Percentiles rank a stretch among this genome's conserved stretches.
phyloP scores from a whole-genome alignment of 148 eudicot species.

The Simmondsia chinensis region DNA sequence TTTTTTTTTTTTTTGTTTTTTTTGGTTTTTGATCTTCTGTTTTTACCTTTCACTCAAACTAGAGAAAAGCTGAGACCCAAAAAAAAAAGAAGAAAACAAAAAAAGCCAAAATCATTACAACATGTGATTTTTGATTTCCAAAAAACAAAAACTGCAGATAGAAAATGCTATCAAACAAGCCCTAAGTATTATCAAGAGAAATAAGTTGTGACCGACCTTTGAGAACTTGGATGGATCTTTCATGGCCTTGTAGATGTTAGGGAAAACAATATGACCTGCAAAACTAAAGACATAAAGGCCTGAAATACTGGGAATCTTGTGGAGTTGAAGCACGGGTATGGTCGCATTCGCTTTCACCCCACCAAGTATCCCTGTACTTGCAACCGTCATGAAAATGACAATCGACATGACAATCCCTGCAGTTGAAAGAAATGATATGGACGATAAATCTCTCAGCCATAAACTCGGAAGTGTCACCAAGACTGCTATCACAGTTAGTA shows the following conservation, averaged over 20 bases:
- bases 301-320: conserved; percentile 56
- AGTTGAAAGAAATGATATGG: conserved; percentile 58
- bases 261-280: conserved; percentile 82
- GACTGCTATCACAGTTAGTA: conserved; percentile 55
- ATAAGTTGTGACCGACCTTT: conserved; percentile 25
- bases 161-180: too few species aligned
- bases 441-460: conserved; percentile 62
- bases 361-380: conserved; percentile 42
- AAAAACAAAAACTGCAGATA: too few species aligned
- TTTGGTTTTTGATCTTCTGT: too few species aligned
- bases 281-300: conserved; percentile 58
- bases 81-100: too few species aligned
- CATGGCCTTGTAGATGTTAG: conserved; percentile 57
- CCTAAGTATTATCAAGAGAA: background rate
- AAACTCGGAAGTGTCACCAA: conserved; percentile 60
- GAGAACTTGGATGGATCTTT: conserved; percentile 58
- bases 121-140: too few species aligned
- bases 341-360: conserved; percentile 22
- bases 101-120: too few species aligned
- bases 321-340: conserved; percentile 40
- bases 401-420: conserved; percentile 62
- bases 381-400: conserved; percentile 39
- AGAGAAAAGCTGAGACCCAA: too few species aligned
- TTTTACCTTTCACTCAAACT: too few species aligned
- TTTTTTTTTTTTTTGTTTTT: too few species aligned